Evolutionary conservation across 129 eudicot species (phyloP).

Genomic region (Cynara cardunculus): DNA sequence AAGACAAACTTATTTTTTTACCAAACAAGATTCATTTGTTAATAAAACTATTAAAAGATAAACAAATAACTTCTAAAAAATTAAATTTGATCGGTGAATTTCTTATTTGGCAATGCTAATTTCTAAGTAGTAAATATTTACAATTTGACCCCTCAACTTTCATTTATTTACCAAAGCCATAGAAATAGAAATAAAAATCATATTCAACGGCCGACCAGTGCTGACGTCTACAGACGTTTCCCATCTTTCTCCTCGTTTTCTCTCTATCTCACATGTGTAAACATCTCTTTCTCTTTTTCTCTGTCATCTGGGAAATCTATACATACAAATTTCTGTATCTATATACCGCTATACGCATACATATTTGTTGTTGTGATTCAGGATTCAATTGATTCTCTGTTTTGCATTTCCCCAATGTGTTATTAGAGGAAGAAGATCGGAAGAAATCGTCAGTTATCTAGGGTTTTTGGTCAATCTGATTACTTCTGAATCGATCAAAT

Average conservation of each 20-base stretch:
- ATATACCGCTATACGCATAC: background rate
- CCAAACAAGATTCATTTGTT: no score
- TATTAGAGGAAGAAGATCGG: constrained; percentile 7
- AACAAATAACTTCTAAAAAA: no score
- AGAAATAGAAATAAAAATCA: background rate
- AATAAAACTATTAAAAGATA: no score
- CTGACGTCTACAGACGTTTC: constrained; percentile 27
- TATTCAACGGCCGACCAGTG: constrained; percentile 46
- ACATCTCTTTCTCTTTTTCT: constrained; percentile 7
- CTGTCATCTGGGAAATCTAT: constrained; percentile 22
- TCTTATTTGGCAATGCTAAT: background rate
- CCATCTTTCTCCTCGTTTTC: constrained; percentile 17
- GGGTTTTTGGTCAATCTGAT: constrained; percentile 29
- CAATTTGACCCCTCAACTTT: background rate
- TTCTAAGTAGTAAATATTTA: background rate
- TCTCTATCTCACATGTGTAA: constrained; percentile 15
- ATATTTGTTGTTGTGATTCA: background rate
- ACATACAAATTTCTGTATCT: background rate
- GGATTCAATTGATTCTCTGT: background rate
- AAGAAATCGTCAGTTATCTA: constrained; percentile 16
- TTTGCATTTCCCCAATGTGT: background rate
- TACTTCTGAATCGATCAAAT: constrained; percentile 24
- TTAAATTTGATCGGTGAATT: no score
- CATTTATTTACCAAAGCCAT: background rate
- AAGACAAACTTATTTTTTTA: no score